Conservation (phyloP, 305 asterid species). For the Fraxinus baroniana region DNA sequence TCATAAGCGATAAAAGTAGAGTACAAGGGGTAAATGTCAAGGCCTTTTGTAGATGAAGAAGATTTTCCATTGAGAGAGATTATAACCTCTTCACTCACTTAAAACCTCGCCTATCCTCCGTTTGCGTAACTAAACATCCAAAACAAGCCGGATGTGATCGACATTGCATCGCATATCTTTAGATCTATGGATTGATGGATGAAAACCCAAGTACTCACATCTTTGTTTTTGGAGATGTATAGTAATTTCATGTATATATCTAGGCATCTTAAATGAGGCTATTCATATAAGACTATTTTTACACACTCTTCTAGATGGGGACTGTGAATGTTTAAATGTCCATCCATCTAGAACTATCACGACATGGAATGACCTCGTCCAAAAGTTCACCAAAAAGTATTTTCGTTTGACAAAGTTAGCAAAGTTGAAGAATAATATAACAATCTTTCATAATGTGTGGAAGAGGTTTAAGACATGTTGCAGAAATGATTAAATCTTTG, state of each 20-base stretch:
- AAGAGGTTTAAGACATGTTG: not conserved
- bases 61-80: not conserved
- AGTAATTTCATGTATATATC: not conserved
- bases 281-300: not conserved
- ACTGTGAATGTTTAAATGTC: not conserved
- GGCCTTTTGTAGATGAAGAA: not conserved
- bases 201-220: not conserved
- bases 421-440: too few relatives aligned
- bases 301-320: not conserved
- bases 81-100: not conserved
- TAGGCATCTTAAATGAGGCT: not conserved
- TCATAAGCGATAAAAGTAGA: not conserved
- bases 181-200: not conserved
- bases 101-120: not conserved
- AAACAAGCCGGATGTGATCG: not conserved
- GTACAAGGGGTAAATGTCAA: not conserved
- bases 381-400: not conserved
- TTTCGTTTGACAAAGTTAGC: not conserved
- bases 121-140: not conserved
- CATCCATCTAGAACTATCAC: not conserved
- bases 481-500: not conserved
- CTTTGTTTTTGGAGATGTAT: not conserved
- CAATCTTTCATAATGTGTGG: not conserved
- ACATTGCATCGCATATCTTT: not conserved
- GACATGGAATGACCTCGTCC: not conserved